These are phyloP conservation scores for Pseudogymnoascus sp. DNA, from an alignment of 2,329 filamentous ascomycete genomes.

Conservation along the genomic window DNA sequence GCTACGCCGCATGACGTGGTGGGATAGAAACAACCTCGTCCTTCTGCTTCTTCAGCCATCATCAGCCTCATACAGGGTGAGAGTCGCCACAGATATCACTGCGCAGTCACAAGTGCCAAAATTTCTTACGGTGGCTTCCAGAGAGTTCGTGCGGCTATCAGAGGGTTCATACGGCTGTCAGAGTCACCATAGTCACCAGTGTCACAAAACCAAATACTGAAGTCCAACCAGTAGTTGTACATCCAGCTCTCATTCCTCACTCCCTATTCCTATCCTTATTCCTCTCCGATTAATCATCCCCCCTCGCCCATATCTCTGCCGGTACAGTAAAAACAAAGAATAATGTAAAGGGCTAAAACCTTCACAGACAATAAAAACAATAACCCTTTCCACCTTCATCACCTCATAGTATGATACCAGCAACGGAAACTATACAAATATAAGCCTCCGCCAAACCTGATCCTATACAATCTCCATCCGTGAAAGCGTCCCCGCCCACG, in stretches of 20 bases:
- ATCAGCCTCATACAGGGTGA: background rate
- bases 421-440: slow-evolving; percentile 9
- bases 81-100: no score
- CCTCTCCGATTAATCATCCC: background rate
- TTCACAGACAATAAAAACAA: slow-evolving; percentile 4
- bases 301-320: background rate
- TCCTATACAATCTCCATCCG: background rate
- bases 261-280: background rate
- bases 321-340: slow-evolving; percentile 3
- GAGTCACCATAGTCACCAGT: background rate
- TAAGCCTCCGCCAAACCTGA: slow-evolving; percentile 6
- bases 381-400: background rate
- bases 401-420: background rate
- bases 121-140: no score
- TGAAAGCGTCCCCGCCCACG: background rate
- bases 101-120: no score
- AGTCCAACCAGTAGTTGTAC: background rate
- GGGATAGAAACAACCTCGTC: background rate
- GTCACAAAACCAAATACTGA: background rate
- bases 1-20: background rate
- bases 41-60: background rate
- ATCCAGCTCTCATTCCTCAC: background rate
- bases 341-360: slow-evolving; percentile 8
- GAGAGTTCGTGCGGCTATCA: no score
- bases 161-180: background rate